Evolutionary conservation across 2,329 filamentous ascomycete genomes (phyloP).

Genomic region (Aspergillus texensis): DNA sequence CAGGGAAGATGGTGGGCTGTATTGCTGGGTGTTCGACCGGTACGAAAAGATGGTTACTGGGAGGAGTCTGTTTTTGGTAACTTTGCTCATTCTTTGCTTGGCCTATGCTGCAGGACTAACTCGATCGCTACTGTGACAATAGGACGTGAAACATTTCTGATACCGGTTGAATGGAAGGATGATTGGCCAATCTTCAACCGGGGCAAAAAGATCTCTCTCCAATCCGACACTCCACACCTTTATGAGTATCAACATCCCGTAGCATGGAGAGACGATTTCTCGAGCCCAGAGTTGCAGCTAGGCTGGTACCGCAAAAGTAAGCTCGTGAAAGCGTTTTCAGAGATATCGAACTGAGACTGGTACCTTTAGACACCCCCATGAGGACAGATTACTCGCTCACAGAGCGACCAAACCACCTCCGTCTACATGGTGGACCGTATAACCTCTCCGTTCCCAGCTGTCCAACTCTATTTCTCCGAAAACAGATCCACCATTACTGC

Average conservation of each 20-base stretch:
- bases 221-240: conserved; percentile 22
- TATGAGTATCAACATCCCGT: conserved; percentile 19
- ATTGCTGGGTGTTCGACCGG: conserved; percentile 50
- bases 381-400: conserved; percentile 52
- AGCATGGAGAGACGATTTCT: conserved; percentile 43
- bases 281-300: conserved; percentile 23
- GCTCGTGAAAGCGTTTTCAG: background rate
- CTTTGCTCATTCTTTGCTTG: background rate
- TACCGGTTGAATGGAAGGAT: conserved; percentile 53
- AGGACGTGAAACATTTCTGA: conserved; percentile 56
- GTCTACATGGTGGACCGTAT: conserved; percentile 57
- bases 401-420: conserved; percentile 48
- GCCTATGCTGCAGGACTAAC: background rate
- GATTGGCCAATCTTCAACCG: conserved; percentile 57
- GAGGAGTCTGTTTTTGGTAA: conserved; percentile 49
- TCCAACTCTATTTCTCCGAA: conserved; percentile 57
- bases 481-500: conserved; percentile 52
- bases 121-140: background rate
- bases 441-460: conserved; percentile 53
- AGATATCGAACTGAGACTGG: background rate
- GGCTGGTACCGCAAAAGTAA: conserved; percentile 47
- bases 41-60: conserved; percentile 30
- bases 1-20: conserved; percentile 54
- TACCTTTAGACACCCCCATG: conserved; percentile 49
- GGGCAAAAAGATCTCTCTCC: conserved; percentile 48